A percentile compares a stretch with the other conserved stretches of the same genome.
phyloP scores from a whole-genome alignment of 345 rosid genomes.

The Passiflora organensis region DNA sequence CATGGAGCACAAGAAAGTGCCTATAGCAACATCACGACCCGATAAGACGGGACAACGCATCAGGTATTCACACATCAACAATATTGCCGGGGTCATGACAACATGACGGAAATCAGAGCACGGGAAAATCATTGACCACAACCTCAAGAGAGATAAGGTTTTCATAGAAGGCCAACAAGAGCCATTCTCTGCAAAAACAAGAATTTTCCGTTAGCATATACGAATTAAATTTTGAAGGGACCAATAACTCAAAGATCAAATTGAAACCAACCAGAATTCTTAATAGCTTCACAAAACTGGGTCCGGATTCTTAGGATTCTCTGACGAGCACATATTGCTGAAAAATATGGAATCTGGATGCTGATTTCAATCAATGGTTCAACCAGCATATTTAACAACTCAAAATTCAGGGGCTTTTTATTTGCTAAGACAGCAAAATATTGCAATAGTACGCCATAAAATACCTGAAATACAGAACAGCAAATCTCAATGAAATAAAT shows the following conservation, averaged over 20 bases:
- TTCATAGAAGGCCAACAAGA: conserved; percentile 90
- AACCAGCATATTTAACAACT: conserved; percentile 70
- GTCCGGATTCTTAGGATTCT: conserved; percentile 55
- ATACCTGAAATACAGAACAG: conserved; percentile 49
- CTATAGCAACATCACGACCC: conserved; percentile 76
- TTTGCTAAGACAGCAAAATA: conserved; percentile 78
- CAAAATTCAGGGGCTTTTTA: conserved; percentile 66
- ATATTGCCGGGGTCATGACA: conserved; percentile 81
- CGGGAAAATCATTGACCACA: conserved; percentile 93
- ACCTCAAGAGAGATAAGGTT: conserved; percentile 74
- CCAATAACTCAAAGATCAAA: background rate
- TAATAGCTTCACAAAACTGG: conserved; percentile 68
- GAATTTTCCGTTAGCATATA: background rate
- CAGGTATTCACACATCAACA: conserved; percentile 91
- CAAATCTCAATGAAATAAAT: background rate
- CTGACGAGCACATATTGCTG: conserved; percentile 95
- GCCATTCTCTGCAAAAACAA: conserved; percentile 47
- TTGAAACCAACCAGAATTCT: conserved; percentile 55
- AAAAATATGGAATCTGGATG: conserved; percentile 81
- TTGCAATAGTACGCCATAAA: conserved; percentile 83
- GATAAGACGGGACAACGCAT: conserved; percentile 77
- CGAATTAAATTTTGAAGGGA: background rate
- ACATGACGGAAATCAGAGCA: conserved; percentile 92
- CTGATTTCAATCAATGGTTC: conserved; percentile 90
- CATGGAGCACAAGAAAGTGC: conserved; percentile 84